A percentile compares a stretch with the other conserved stretches of the same genome.
phyloP scores from a whole-genome alignment of 768 basidiomycete species.

The Serendipita sp. region DNA sequence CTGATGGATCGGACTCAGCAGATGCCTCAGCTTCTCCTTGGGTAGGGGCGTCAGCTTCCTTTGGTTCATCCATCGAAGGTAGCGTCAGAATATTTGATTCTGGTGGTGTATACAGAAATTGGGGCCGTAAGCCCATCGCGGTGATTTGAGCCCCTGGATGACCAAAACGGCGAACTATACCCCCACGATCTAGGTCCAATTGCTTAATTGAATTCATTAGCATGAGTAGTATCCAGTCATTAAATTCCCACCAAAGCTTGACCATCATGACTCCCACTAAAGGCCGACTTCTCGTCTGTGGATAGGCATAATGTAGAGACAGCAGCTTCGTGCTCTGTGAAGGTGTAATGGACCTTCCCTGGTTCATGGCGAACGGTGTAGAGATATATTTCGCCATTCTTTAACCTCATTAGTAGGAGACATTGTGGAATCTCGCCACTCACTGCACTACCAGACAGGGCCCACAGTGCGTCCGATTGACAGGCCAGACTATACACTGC shows the following conservation, averaged over 20 bases:
- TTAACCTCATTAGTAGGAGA: slow-evolving; percentile 8
- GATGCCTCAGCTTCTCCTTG: not conserved
- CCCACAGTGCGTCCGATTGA: slow-evolving; percentile 89
- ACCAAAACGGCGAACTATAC: slow-evolving; percentile 55
- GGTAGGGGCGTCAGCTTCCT: not conserved
- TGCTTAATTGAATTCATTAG: slow-evolving; percentile 34
- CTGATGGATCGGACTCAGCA: not conserved
- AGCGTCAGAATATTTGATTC: slow-evolving; percentile 18
- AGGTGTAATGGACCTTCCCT: slow-evolving; percentile 54
- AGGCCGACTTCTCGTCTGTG: slow-evolving; percentile 67
- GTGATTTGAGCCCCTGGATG: slow-evolving; percentile 77
- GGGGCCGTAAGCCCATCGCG: slow-evolving; percentile 59
- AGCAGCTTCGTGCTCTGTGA: slow-evolving; percentile 61
- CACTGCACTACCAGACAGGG: slow-evolving; percentile 75
- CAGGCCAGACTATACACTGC: slow-evolving; percentile 84
- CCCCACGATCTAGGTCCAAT: slow-evolving; percentile 95
- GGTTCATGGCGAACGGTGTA: slow-evolving; percentile 88
- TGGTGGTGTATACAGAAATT: slow-evolving; percentile 17
- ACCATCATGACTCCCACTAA: slow-evolving; percentile 92
- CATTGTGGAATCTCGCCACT: slow-evolving; percentile 16
- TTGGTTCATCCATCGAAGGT: slow-evolving; percentile 9
- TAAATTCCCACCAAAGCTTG: slow-evolving; percentile 50
- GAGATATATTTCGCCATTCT: slow-evolving; percentile 85
- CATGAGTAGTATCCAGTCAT: slow-evolving; percentile 6
- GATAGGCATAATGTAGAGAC: slow-evolving; percentile 74